Evolutionary conservation across 108 stramenopile species (phyloP).

Genomic region (Cyclotella atomus): DNA sequence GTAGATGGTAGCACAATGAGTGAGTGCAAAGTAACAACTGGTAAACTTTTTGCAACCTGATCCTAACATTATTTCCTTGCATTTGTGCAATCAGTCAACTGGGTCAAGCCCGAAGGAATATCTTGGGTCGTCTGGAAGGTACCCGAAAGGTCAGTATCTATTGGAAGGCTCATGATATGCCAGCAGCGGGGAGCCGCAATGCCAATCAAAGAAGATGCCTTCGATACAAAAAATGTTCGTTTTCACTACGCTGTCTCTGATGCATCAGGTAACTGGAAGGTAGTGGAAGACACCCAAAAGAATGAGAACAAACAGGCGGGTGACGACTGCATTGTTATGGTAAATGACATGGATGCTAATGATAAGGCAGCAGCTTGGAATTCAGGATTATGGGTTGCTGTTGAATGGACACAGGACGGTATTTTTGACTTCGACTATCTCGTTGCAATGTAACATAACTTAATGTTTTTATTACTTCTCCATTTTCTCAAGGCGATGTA

Average conservation of each 20-base stretch:
- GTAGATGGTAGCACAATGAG: slow-evolving; percentile 21
- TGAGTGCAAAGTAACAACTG: neutral
- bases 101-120: neutral
- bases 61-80: too few species aligned
- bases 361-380: slow-evolving; percentile 1
- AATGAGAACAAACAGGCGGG: neutral
- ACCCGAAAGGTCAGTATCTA: neutral
- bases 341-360: slow-evolving; percentile 1
- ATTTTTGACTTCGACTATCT: slow-evolving; percentile 23
- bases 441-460: slow-evolving; percentile 5
- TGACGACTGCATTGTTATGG: slow-evolving; percentile 5
- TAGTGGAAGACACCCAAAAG: slow-evolving; percentile 17
- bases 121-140: slow-evolving; percentile 17
- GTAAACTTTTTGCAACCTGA: too few species aligned
- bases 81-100: neutral
- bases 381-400: slow-evolving; percentile 15
- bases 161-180: slow-evolving; percentile 21
- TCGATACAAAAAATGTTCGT: slow-evolving; percentile 7
- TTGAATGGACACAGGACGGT: slow-evolving; percentile 7
- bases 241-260: slow-evolving; percentile 17
- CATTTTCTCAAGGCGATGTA: neutral
- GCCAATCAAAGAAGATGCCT: slow-evolving; percentile 5
- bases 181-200: neutral
- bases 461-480: neutral
- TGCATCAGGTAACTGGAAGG: slow-evolving; percentile 1